Evolutionary conservation across 305 asterid genomes (phyloP).

Genomic region (Solanum hybrid): DNA sequence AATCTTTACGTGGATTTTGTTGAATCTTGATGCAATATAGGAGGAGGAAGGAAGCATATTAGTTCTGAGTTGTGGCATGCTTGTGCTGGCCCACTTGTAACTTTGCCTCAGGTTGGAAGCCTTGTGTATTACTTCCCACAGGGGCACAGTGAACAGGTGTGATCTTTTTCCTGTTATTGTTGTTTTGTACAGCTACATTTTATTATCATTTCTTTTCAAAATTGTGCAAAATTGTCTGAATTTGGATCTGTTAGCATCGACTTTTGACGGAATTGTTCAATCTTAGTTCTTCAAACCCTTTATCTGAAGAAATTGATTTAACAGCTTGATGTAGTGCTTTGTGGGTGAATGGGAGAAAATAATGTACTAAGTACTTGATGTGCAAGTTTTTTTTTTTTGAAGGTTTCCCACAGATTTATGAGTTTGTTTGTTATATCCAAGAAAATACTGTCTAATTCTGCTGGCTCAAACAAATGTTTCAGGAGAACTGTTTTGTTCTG

Average conservation of each 20-base stretch:
- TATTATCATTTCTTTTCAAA: not conserved
- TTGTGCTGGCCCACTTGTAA: conserved; percentile 90
- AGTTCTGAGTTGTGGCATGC: conserved; percentile 95
- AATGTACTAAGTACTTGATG: not conserved
- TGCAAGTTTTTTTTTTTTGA: not conserved
- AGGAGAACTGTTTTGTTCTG: not conserved
- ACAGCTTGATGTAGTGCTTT: not conserved
- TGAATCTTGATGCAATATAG: conserved; percentile 23
- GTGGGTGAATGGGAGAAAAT: not conserved
- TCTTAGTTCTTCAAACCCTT: not conserved
- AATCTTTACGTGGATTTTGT: not conserved
- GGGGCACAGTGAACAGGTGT: conserved; percentile 94
- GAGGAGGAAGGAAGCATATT: conserved; percentile 55
- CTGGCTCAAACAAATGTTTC: not conserved
- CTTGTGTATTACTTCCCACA: conserved; percentile 94
- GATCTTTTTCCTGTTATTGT: not conserved
- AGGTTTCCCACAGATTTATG: not conserved
- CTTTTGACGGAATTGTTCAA: not conserved
- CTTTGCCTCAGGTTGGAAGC: conserved; percentile 89
- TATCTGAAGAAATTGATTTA: not conserved
- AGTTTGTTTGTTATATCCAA: not conserved
- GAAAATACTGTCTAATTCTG: not conserved
- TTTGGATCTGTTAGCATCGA: not conserved
- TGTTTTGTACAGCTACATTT: not conserved
- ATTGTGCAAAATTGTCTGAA: not conserved